Conservation (phyloP, 2,329 filamentous ascomycete species). For the Fusarium compactum region DNA sequence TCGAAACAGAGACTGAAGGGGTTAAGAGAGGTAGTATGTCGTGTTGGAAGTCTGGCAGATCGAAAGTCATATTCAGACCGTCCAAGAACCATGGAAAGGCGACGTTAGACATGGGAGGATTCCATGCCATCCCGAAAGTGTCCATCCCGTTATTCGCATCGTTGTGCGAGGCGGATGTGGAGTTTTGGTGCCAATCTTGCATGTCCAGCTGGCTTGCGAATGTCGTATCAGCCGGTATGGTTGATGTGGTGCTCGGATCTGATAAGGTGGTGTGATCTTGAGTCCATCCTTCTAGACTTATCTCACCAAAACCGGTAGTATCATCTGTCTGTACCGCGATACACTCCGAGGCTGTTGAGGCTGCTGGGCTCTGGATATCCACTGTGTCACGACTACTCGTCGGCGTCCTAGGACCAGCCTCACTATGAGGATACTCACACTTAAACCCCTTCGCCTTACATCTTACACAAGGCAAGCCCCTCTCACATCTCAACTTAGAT, state of each 20-base stretch:
- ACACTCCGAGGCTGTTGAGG: neutral
- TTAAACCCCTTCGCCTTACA: accelerated
- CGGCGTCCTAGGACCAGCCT: accelerated
- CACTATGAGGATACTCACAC: accelerated
- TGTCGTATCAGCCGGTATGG: accelerated
- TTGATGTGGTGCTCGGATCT: too few species aligned
- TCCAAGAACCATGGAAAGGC: neutral
- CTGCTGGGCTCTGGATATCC: accelerated
- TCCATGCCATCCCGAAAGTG: neutral
- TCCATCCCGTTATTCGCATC: neutral
- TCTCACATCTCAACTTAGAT: neutral
- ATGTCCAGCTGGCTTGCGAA: accelerated
- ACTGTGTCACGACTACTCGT: accelerated
- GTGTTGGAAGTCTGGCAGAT: neutral
- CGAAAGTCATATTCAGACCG: neutral
- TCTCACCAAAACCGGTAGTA: neutral
- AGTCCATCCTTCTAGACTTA: neutral
- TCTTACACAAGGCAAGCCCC: accelerated
- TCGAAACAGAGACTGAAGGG: accelerated
- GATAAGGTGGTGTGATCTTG: too few species aligned
- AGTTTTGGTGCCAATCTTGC: neutral
- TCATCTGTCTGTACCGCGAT: neutral
- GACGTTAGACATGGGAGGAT: accelerated
- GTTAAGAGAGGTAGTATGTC: neutral
- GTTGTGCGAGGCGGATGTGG: neutral